Evolutionary conservation across 2,329 filamentous ascomycete species (phyloP).

Genomic region (Nemania sp.): DNA sequence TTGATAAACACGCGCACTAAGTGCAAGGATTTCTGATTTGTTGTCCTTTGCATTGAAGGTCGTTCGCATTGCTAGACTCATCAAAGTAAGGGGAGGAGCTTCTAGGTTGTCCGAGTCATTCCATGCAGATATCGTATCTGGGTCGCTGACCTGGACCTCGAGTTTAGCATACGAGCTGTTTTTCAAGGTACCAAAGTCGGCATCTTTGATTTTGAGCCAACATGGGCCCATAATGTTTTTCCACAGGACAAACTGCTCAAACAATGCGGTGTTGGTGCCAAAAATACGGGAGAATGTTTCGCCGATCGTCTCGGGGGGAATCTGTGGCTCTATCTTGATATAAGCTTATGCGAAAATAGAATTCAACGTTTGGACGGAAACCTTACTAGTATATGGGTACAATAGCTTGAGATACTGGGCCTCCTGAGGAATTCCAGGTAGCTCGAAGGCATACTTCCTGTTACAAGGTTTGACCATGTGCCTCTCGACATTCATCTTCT

Average conservation of each 20-base stretch:
- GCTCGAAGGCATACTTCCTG: conserved; percentile 95
- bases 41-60: conserved; percentile 91
- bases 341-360: conserved; percentile 38
- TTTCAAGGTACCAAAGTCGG: conserved; percentile 84
- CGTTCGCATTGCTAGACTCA: conserved; percentile 92
- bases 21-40: conserved; percentile 94
- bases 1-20: conserved; percentile 92
- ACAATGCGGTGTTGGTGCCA: conserved; percentile 90
- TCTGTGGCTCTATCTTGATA: conserved; percentile 65
- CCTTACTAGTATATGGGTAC: conserved; percentile 86
- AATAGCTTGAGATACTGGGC: conserved; percentile 94
- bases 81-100: conserved; percentile 88
- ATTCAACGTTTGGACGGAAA: neutral
- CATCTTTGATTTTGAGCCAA: conserved; percentile 91
- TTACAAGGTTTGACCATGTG: conserved; percentile 93
- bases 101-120: conserved; percentile 85
- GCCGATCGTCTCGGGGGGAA: conserved; percentile 78
- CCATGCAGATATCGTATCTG: conserved; percentile 78
- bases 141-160: conserved; percentile 84
- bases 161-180: conserved; percentile 98
- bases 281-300: conserved; percentile 96
- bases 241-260: conserved; percentile 98
- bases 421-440: conserved; percentile 87
- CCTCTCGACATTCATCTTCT: conserved; percentile 83
- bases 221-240: conserved; percentile 99